Evolutionary conservation across 2,329 filamentous ascomycete genomes (phyloP).

Genomic region (Xylariaceae sp.): DNA sequence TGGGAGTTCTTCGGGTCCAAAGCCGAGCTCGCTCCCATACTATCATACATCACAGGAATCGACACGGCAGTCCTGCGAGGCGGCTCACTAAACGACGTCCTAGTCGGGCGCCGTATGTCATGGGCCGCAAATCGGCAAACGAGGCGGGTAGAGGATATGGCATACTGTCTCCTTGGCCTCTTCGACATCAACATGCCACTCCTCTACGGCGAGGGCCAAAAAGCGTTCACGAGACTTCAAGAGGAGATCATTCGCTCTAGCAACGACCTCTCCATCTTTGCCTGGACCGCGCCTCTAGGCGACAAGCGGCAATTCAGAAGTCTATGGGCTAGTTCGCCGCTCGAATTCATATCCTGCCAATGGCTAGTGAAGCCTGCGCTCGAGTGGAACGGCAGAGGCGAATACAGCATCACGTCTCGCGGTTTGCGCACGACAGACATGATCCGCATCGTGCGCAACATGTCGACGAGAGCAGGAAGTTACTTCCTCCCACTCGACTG

Average conservation of each 20-base stretch:
- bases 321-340: conserved; percentile 20
- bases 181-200: conserved; percentile 27
- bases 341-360: conserved; percentile 21
- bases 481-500: conserved; percentile 24
- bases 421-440: conserved; percentile 22
- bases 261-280: conserved; percentile 23
- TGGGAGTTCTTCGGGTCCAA: conserved; percentile 22
- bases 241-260: conserved; percentile 22
- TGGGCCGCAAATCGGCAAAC: conserved; percentile 24
- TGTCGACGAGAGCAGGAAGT: conserved; percentile 13
- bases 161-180: conserved; percentile 27
- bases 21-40: conserved; percentile 11
- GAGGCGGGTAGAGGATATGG: conserved; percentile 23
- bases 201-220: conserved; percentile 25
- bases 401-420: conserved; percentile 22
- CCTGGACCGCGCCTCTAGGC: conserved; percentile 16
- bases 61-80: conserved; percentile 17
- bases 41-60: conserved; percentile 20
- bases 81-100: conserved; percentile 13
- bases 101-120: conserved; percentile 22
- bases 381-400: conserved; percentile 22
- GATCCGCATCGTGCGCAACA: conserved; percentile 19
- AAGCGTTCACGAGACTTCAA: conserved; percentile 22
- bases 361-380: conserved; percentile 20
- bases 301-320: conserved; percentile 19